Evolutionary conservation across 2,329 filamentous ascomycete species (phyloP).

Genomic region (Bipolaris victoriae): DNA sequence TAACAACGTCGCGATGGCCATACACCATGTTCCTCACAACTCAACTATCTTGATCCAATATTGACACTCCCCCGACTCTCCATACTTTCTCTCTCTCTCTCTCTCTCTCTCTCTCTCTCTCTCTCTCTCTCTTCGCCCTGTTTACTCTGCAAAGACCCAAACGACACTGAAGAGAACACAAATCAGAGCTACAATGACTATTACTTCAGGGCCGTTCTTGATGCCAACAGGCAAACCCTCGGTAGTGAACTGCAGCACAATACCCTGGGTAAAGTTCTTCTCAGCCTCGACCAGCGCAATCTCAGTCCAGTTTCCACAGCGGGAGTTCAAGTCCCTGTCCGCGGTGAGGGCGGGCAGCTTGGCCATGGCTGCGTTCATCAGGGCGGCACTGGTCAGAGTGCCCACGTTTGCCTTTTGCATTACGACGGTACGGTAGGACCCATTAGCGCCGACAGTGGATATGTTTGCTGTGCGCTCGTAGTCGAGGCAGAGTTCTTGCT

Average conservation of each 20-base stretch:
- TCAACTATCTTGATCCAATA: neutral
- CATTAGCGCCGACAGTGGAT: slow-evolving; percentile 55
- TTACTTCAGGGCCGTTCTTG: slow-evolving; percentile 32
- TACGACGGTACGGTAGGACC: slow-evolving; percentile 56
- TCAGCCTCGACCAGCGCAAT: slow-evolving; percentile 54
- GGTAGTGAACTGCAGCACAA: slow-evolving; percentile 47
- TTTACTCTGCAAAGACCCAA: slow-evolving; percentile 32
- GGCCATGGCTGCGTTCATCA: slow-evolving; percentile 52
- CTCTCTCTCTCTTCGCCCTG: too few relatives aligned
- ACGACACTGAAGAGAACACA: slow-evolving; percentile 27
- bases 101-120: too few relatives aligned
- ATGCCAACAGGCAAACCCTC: slow-evolving; percentile 41
- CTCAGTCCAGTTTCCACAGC: slow-evolving; percentile 56
- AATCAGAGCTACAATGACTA: slow-evolving; percentile 23
- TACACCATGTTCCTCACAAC: neutral
- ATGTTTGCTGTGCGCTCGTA: slow-evolving; percentile 57
- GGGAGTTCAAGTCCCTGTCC: slow-evolving; percentile 51
- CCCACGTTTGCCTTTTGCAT: slow-evolving; percentile 53
- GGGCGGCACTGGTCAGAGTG: slow-evolving; percentile 45
- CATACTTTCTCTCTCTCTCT: neutral
- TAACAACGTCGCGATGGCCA: neutral
- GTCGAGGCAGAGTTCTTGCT: slow-evolving; percentile 48
- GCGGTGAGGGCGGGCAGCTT: slow-evolving; percentile 50
- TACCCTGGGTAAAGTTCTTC: slow-evolving; percentile 54
- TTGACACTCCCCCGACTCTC: neutral